A percentile compares a stretch with the other conserved stretches of the same genome.
Conservation (phyloP, 2,329 filamentous ascomycete species). For the Penicillium sp. region DNA sequence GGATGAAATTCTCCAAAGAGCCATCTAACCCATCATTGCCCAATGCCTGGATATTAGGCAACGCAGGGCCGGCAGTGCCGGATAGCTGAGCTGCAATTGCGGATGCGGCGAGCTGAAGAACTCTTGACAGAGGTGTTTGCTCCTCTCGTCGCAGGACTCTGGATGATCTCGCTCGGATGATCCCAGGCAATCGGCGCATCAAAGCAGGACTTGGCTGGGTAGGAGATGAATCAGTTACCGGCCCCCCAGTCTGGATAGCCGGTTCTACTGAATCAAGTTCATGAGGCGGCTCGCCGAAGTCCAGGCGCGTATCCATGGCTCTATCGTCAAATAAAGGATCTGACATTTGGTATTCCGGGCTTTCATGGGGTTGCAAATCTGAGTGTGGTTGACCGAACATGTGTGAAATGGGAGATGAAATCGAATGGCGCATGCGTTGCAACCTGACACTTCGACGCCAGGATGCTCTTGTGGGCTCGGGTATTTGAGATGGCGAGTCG, state of each 20-base stretch:
- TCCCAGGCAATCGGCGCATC: constrained; percentile 40
- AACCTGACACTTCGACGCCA: constrained; percentile 43
- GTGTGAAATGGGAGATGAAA: constrained; percentile 44
- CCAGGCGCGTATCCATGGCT: constrained; percentile 41
- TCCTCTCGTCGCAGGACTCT: constrained; percentile 57
- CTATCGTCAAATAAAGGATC: constrained; percentile 25
- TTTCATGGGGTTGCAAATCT: constrained; percentile 24
- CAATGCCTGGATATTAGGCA: constrained; percentile 55
- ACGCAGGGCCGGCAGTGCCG: constrained; percentile 56
- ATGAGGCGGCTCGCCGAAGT: constrained; percentile 39
- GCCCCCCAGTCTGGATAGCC: constrained; percentile 31
- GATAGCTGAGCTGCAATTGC: constrained; percentile 65
- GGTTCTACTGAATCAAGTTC: constrained; percentile 46
- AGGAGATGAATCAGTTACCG: constrained; percentile 26
- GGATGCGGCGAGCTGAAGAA: constrained; percentile 62
- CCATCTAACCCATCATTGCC: constrained; percentile 58
- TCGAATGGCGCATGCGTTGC: constrained; percentile 44
- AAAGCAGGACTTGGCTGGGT: constrained; percentile 30
- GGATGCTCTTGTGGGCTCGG: constrained; percentile 33
- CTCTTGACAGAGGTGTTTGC: constrained; percentile 60
- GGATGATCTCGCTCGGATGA: constrained; percentile 54
- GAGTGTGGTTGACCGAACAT: constrained; percentile 42
- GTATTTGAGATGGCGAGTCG: constrained; percentile 26
- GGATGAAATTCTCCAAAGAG: constrained; percentile 62
- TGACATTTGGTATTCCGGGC: constrained; percentile 30